Base-by-base conservation (phyloP, 1,284 basidiomycete genomes). In the Athelia psychrophila region DNA sequence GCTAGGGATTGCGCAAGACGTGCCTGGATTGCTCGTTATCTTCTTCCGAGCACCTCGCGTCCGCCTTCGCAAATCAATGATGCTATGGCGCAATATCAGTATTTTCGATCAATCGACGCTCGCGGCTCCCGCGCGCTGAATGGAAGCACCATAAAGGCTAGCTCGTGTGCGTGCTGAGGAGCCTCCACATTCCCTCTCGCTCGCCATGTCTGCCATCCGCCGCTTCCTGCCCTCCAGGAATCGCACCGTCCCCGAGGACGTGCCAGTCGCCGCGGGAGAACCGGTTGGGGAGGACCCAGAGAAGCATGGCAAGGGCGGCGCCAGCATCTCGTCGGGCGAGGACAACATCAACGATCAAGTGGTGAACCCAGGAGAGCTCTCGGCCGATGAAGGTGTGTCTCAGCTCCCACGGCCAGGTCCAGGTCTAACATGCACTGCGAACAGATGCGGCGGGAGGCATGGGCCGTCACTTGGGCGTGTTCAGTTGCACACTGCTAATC, bases 381-480 rank as follows among this genome's bases (percentile, higher is more conserved):
- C 64, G 4, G 54, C 64, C 19, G 61, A 66, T 24, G 68, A 69
- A 60, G 61, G 69, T 63, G 19, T 9, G 55, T 50, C 20, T 20
- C 2, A n/a, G 47, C 10, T 12, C n/a, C n/a, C 18, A 25, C 42
- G 42, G n/a, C 15, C 9, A 23, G 23, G 3, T 20, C 18, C 12
- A 15, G 10, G 16, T 19, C 16, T 23, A 49, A 53, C 9, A 23
- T 19, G 27, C 6, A 5, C n/a, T 33, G 22, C 40, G 3, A 2
- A 3, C 36, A 78, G 77, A 71, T 52, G 58, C 69, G 3, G 71
- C 74, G 20, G 77, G 78, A 23, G 77, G 77, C 15, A 75, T 80
- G 63, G 78, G 78, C 1, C 71, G 78, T 45, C 76, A 80, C 60
- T 63, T 79, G 0, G 77, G 77, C 2, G 64, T 80, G 4, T 72